Evolutionary conservation across 495 filamentous ascomycete genomes (phyloP).

Genomic region (Aspergillus sparsus): DNA sequence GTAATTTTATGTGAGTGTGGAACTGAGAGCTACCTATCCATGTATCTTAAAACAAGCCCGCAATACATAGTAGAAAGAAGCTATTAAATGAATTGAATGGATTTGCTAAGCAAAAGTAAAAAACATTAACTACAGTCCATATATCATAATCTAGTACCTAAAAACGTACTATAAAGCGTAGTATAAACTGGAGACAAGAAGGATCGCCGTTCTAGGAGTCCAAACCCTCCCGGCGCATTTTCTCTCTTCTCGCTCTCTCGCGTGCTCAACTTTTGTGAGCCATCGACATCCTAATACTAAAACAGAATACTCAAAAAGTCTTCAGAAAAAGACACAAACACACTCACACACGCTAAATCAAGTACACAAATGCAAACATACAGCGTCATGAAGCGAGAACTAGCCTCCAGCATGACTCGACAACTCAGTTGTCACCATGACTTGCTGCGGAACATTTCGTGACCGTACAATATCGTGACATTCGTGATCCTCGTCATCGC

Average conservation of each 20-base stretch:
- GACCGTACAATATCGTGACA: conserved; percentile 52
- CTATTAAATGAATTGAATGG: too few species aligned
- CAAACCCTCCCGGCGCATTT: not conserved
- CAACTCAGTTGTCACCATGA: conserved; percentile 31
- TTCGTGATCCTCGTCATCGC: conserved; percentile 54
- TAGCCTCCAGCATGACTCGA: conserved; percentile 29
- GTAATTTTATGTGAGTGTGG: too few species aligned
- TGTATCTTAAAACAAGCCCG: too few species aligned
- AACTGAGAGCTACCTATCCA: too few species aligned
- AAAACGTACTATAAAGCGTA: not conserved
- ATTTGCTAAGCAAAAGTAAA: too few species aligned
- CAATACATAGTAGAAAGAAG: too few species aligned
- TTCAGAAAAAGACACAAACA: conserved; percentile 13
- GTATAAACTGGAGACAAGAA: conserved; percentile 2
- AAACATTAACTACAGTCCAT: too few species aligned
- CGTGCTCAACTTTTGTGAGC: conserved; percentile 1
- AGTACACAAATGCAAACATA: conserved; percentile 30
- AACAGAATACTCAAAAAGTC: conserved; percentile 20
- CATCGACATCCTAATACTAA: conserved; percentile 17
- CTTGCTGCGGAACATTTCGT: conserved; percentile 34
- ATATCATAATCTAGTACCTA: conserved; percentile 4
- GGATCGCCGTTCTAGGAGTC: not conserved
- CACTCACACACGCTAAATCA: conserved; percentile 20
- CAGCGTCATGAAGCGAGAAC: conserved; percentile 26
- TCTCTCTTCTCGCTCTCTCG: not conserved